Conservation (phyloP, 305 asterid genomes). For the Rubia tinctorum region DNA sequence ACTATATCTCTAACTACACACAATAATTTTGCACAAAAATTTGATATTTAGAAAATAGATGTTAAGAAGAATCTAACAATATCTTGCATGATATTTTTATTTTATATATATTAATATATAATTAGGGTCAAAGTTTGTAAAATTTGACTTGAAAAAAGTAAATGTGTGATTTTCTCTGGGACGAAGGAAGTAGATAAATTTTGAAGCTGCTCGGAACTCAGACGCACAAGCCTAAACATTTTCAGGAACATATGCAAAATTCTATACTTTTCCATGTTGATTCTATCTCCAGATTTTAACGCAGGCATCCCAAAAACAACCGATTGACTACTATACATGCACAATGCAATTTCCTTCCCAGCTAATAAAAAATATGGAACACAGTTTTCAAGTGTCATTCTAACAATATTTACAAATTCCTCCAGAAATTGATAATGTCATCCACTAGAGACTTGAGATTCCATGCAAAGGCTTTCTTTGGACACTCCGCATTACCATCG, state of each 20-base stretch:
- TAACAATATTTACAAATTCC: slow-evolving; percentile 9
- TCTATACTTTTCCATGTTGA: neutral
- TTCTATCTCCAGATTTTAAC: neutral
- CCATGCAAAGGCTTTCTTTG: slow-evolving; percentile 50
- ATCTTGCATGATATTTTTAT: no score
- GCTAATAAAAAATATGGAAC: neutral
- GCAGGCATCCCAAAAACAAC: neutral
- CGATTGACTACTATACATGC: neutral
- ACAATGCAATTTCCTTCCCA: neutral
- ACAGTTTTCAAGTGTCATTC: neutral
- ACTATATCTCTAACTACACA: no score
- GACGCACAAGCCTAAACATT: neutral
- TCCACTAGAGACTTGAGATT: slow-evolving; percentile 66
- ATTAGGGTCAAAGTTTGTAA: no score
- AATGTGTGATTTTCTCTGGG: no score
- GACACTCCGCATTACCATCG: slow-evolving; percentile 14
- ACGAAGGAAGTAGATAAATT: no score
- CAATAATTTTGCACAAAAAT: no score
- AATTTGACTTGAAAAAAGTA: no score
- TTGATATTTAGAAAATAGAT: no score
- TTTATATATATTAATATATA: no score
- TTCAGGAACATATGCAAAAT: neutral
- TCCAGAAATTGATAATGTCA: slow-evolving; percentile 60
- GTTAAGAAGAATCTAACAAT: no score
- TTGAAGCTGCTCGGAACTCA: neutral